A percentile compares a stretch with the other conserved stretches of the same genome.
phyloP scores from a whole-genome alignment of 345 rosid species.

The Citrus hindsii region DNA sequence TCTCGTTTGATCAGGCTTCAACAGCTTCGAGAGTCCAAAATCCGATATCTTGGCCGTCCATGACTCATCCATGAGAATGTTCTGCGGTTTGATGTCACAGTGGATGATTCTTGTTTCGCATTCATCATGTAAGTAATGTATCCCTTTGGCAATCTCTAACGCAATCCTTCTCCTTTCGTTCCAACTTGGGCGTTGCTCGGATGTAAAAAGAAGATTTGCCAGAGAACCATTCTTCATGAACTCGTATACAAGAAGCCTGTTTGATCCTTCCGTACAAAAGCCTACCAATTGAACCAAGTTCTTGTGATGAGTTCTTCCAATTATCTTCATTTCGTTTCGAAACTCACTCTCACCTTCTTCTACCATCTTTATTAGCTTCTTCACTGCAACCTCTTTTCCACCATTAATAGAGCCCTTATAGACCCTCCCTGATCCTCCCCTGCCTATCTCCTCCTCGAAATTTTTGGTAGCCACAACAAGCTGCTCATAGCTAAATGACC shows the following conservation, averaged over 20 bases:
- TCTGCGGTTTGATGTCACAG: constrained; percentile 10
- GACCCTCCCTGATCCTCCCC: constrained; percentile 12
- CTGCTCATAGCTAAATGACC: constrained; percentile 10
- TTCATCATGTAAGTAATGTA: constrained; percentile 9
- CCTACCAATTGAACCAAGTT: neutral
- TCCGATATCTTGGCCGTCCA: neutral
- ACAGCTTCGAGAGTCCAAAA: neutral
- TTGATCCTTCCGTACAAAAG: neutral
- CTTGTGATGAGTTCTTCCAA: neutral
- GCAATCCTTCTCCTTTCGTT: neutral
- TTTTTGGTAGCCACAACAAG: constrained; percentile 2
- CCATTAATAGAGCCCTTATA: neutral
- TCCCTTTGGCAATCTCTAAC: neutral
- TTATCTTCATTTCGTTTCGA: neutral
- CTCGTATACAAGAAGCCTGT: neutral
- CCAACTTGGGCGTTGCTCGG: neutral
- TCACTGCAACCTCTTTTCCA: neutral
- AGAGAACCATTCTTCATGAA: neutral
- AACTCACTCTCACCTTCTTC: neutral
- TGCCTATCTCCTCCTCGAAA: constrained; percentile 21
- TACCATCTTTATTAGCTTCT: neutral
- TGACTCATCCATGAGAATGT: constrained; percentile 7
- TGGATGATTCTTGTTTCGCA: constrained; percentile 12
- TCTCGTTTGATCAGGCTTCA: constrained; percentile 14
- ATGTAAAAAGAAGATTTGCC: neutral